These are phyloP conservation scores for Phragmites australis DNA, from an alignment of 176 grass and related monocot genomes.

Conservation along the genomic window DNA sequence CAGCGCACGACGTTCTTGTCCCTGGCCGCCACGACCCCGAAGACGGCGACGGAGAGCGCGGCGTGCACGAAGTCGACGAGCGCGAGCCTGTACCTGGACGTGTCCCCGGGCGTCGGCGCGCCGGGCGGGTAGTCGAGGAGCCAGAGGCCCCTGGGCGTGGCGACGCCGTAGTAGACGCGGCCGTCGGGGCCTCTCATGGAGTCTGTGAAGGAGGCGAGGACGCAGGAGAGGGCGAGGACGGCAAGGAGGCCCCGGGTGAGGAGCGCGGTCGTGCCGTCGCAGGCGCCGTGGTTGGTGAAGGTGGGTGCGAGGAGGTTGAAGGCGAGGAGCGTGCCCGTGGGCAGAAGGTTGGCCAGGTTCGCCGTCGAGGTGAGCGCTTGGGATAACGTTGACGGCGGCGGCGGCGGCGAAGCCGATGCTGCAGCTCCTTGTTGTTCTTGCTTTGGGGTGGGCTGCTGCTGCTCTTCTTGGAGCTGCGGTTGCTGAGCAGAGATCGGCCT, in stretches of 20 bases:
- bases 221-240: slow-evolving; percentile 56
- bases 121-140: slow-evolving; percentile 61
- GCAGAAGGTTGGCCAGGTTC: slow-evolving; percentile 72
- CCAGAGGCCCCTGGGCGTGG: slow-evolving; percentile 63
- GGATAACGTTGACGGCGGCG: slow-evolving; percentile 22
- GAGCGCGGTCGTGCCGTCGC: slow-evolving; percentile 54
- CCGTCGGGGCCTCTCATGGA: slow-evolving; percentile 41
- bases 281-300: slow-evolving; percentile 82
- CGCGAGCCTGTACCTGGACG: slow-evolving; percentile 40
- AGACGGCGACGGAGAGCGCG: slow-evolving; percentile 66
- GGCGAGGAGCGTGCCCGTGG: slow-evolving; percentile 78
- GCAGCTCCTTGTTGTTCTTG: background rate
- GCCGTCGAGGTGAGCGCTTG: slow-evolving; percentile 67
- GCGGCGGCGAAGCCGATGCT: background rate
- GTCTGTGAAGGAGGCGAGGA: slow-evolving; percentile 78
- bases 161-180: slow-evolving; percentile 74
- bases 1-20: slow-evolving; percentile 64
- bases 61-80: slow-evolving; percentile 69
- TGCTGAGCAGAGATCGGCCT: background rate
- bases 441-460: background rate
- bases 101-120: slow-evolving; percentile 5
- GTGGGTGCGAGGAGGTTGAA: slow-evolving; percentile 76
- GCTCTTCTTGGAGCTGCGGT: background rate
- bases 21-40: slow-evolving; percentile 58
- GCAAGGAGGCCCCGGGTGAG: slow-evolving; percentile 49